Evolutionary conservation across 2,329 filamentous ascomycete genomes (phyloP).

Genomic region (Aspergillus sp.): DNA sequence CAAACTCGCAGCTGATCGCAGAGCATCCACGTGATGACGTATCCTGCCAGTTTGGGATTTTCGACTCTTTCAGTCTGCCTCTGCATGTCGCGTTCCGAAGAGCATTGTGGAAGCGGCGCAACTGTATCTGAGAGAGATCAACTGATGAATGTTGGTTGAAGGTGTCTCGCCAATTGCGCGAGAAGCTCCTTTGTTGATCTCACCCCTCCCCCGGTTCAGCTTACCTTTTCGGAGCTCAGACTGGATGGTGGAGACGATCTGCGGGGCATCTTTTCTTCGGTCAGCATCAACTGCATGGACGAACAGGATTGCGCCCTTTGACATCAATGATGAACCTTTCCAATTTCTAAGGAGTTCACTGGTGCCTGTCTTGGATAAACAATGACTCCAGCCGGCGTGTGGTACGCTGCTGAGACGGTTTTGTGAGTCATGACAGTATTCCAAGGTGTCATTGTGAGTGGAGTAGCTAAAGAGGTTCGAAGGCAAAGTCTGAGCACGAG

Average conservation of each 20-base stretch:
- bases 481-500: conserved; percentile 6
- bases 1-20: neutral
- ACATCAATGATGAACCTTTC: neutral
- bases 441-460: neutral
- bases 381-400: neutral
- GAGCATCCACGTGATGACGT: neutral
- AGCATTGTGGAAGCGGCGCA: neutral
- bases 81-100: neutral
- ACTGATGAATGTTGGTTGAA: neutral
- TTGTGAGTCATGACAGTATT: conserved; percentile 8
- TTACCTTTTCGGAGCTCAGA: conserved; percentile 1
- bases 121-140: neutral
- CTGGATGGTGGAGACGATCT: conserved; percentile 5
- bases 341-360: neutral
- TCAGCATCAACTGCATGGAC: neutral
- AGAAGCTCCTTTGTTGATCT: neutral
- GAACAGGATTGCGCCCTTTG: conserved; percentile 1
- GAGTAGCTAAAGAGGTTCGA: neutral
- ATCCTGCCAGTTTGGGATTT: neutral
- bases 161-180: neutral
- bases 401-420: neutral
- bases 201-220: conserved; percentile 1
- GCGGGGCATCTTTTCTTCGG: conserved; percentile 1
- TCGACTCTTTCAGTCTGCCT: neutral
- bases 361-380: neutral